Percentiles rank a stretch among this genome's conserved stretches.
phyloP scores from a whole-genome alignment of 805 yeast genomes.

The Metschnikowia vanudenii region DNA sequence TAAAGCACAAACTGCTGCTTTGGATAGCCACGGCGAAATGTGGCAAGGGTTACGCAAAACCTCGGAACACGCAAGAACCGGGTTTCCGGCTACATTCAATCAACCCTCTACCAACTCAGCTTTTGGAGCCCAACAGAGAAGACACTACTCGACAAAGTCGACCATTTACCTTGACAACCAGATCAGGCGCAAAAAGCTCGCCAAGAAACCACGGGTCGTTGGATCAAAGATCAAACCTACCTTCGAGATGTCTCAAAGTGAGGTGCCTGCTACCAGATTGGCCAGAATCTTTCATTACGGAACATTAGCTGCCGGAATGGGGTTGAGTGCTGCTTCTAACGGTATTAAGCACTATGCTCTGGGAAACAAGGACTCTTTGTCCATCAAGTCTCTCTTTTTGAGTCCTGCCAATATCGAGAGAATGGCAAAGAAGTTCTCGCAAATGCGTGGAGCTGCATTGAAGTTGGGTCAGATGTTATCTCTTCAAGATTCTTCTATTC shows the following conservation, averaged over 20 bases:
- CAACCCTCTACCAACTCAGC: not conserved
- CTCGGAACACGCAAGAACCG: constrained; percentile 9
- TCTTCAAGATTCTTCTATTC: constrained; percentile 82
- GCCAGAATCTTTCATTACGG: constrained; percentile 93
- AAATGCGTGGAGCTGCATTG: constrained; percentile 98
- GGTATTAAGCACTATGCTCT: constrained; percentile 66
- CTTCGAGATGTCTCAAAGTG: constrained; percentile 55
- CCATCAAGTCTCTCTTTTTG: constrained; percentile 59
- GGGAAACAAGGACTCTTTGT: constrained; percentile 46
- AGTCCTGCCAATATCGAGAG: constrained; percentile 83
- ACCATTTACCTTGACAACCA: constrained; percentile 13
- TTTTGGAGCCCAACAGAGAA: constrained; percentile 1
- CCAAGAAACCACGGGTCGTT: constrained; percentile 17
- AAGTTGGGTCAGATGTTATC: constrained; percentile 97
- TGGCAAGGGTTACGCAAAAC: constrained; percentile 22
- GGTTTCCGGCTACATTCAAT: not conserved
- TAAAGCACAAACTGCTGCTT: constrained; percentile 20
- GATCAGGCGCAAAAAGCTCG: constrained; percentile 12
- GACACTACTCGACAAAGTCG: constrained; percentile 14
- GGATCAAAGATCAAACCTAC: constrained; percentile 25
- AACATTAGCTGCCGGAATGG: constrained; percentile 85
- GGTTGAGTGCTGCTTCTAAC: constrained; percentile 77
- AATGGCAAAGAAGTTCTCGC: constrained; percentile 80
- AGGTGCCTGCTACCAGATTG: constrained; percentile 85
- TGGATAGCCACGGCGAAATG: constrained; percentile 24